These are phyloP conservation scores for Cladosporium sp. DNA, from an alignment of 2,329 filamentous ascomycete genomes.

Conservation along the genomic window DNA sequence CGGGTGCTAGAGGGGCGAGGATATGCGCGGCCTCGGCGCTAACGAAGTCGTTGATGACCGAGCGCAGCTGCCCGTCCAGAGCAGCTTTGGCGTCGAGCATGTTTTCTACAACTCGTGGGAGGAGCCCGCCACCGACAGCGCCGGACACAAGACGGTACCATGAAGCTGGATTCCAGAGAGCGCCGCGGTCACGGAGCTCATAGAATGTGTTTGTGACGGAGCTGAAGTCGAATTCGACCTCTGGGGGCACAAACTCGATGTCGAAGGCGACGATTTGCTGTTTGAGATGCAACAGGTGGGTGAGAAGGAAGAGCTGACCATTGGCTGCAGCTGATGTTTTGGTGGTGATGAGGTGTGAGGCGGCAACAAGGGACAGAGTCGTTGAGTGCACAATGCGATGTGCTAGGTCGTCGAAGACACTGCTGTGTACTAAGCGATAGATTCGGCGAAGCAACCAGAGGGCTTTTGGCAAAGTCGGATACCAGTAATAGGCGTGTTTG, in stretches of 20 bases:
- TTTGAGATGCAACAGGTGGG: constrained; percentile 91
- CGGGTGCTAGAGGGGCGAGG: constrained; percentile 24
- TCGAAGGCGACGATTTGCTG: constrained; percentile 95
- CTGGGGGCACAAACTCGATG: constrained; percentile 72
- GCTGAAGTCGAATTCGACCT: constrained; percentile 67
- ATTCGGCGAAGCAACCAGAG: constrained; percentile 70
- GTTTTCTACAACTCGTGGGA: constrained; percentile 68
- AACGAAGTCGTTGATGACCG: constrained; percentile 68
- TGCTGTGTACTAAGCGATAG: constrained; percentile 68
- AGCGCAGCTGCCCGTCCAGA: constrained; percentile 62
- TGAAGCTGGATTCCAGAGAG: constrained; percentile 65
- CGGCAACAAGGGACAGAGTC: constrained; percentile 76
- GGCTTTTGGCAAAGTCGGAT: constrained; percentile 66
- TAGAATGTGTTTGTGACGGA: constrained; percentile 65
- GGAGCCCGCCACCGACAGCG: constrained; percentile 47
- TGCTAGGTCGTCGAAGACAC: constrained; percentile 70
- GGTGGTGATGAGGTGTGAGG: constrained; percentile 64
- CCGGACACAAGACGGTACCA: constrained; percentile 59
- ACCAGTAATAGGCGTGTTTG: constrained; percentile 49
- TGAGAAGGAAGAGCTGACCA: constrained; percentile 87
- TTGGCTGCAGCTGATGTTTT: constrained; percentile 65
- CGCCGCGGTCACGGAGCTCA: constrained; percentile 65
- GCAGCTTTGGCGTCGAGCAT: constrained; percentile 72
- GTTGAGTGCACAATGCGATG: constrained; percentile 88
- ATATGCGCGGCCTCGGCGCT: constrained; percentile 58